phyloP scores from a whole-genome alignment of 192 early-diverging fungal species.

The Coemansia sp. region DNA sequence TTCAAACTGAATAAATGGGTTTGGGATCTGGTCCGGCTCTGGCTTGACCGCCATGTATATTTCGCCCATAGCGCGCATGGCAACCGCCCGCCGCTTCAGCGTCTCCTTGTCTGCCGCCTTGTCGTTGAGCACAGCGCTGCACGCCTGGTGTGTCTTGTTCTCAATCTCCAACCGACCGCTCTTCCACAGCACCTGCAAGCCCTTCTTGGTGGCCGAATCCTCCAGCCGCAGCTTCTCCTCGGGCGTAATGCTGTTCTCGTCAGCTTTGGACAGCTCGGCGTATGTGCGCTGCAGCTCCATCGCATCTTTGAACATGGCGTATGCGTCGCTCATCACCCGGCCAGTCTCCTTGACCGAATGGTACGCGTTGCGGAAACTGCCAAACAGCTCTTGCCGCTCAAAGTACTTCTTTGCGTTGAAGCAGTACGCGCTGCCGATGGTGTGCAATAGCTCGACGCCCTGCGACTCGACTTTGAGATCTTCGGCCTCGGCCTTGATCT shows the following conservation, averaged over 20 bases:
- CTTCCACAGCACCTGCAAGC: constrained; percentile 88
- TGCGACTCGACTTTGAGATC: constrained; percentile 86
- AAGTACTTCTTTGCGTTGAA: constrained; percentile 86
- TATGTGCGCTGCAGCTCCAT: constrained; percentile 92
- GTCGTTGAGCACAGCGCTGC: constrained; percentile 80
- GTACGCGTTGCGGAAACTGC: constrained; percentile 66
- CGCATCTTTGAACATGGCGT: constrained; percentile 87
- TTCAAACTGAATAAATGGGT: constrained; percentile 42
- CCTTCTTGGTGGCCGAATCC: constrained; percentile 73
- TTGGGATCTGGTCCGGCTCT: constrained; percentile 55
- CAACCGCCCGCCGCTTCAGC: constrained; percentile 68
- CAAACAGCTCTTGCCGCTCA: constrained; percentile 67
- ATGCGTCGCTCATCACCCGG: constrained; percentile 88
- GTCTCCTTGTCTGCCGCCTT: constrained; percentile 57
- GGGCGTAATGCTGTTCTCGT: constrained; percentile 74
- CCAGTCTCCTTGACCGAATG: constrained; percentile 82
- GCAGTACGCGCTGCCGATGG: constrained; percentile 88
- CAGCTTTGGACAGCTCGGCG: constrained; percentile 83
- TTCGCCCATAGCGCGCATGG: constrained; percentile 80
- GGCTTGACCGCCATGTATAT: constrained; percentile 74
- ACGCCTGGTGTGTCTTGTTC: constrained; percentile 87
- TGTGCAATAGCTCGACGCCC: constrained; percentile 90
- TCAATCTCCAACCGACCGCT: constrained; percentile 95
- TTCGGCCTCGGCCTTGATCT: constrained; percentile 78
- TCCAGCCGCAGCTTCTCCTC: constrained; percentile 68